Evolutionary conservation across 148 eudicot species (phyloP), one percentile per base, ranked within the genome.

Genomic region (Cornus suecica): DNA sequence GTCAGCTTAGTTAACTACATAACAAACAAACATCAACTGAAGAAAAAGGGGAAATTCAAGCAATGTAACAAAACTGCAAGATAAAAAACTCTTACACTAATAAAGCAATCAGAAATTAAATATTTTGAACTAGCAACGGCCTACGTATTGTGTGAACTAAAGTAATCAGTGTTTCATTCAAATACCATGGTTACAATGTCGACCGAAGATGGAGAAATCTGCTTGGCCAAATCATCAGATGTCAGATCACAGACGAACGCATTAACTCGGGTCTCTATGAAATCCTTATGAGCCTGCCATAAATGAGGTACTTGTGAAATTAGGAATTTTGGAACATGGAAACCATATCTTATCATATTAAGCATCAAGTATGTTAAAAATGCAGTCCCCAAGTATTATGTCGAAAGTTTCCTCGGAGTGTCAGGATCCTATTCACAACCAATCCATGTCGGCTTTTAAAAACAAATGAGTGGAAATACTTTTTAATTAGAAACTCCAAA

Each of bases 151-250:
- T 24, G 11, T 0, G 66, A 58, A 65, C 41, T 23, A 75, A 29
- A 29, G 18, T 45, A 22, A 41, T 66, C n/a, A 14, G 10, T 11
- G 65, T 52, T 52, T 71, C 3, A 77, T 67, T 52, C 48, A 51
- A 78, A 71, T 95, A 95, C 99, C 99, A 95, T 95, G 76, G 99
- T 92, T 60, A 95, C 97, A 72, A 95, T 79, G 83, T 95, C 99
- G 70, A 95, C 97, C 72, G 99, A 95, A 67, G 92, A 86, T 51
- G 93, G 91, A 80, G 87, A 81, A 58, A 95, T 82, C 69, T 89
- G 86, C 80, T 81, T 68, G 83, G 83, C 77, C 78, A 93, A 83
- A 82, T 95, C 97, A 74, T 91, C 94, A 76, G 73, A 83, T 65
- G 99, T 93, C 71, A 91, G 86, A 84, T 95, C 98, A 79, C 97